Evolutionary conservation across 306 rosid genomes (phyloP).

Genomic region (Trifolium fragiferum): DNA sequence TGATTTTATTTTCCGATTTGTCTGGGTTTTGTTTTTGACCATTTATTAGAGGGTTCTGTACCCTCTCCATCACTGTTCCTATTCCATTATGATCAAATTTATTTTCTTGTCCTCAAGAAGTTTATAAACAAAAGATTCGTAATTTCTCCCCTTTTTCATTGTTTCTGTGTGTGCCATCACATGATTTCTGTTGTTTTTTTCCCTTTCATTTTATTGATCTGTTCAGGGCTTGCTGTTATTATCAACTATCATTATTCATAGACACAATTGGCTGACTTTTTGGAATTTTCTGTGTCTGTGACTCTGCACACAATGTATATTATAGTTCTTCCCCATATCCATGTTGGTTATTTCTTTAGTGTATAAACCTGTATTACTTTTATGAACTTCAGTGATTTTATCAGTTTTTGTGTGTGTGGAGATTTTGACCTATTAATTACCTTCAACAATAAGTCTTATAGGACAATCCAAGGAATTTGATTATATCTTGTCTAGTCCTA

Average conservation of each 20-base stretch:
- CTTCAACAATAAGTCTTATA: background rate
- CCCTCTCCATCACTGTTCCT: constrained; percentile 30
- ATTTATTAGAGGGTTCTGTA: background rate
- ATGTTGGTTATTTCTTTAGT: constrained; percentile 13
- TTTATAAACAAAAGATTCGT: background rate
- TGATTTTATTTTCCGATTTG: background rate
- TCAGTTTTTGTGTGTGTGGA: background rate
- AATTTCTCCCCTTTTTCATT: background rate
- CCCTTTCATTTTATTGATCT: constrained; percentile 19
- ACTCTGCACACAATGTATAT: background rate
- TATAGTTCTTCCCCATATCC: background rate
- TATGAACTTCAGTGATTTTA: constrained; percentile 4
- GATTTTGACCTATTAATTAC: constrained; percentile 12
- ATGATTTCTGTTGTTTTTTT: constrained; percentile 20
- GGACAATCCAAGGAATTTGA: background rate
- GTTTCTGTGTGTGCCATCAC: background rate
- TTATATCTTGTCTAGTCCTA: background rate
- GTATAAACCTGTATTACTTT: constrained; percentile 1
- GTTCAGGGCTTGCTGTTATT: background rate
- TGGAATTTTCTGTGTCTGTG: constrained; percentile 4
- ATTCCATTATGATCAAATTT: constrained; percentile 13
- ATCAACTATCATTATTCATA: constrained; percentile 14
- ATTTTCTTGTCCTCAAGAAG: background rate
- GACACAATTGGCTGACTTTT: background rate
- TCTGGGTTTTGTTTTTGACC: constrained; percentile 22